Base-by-base conservation (phyloP, 768 basidiomycete genomes). In the Russula earlei region DNA sequence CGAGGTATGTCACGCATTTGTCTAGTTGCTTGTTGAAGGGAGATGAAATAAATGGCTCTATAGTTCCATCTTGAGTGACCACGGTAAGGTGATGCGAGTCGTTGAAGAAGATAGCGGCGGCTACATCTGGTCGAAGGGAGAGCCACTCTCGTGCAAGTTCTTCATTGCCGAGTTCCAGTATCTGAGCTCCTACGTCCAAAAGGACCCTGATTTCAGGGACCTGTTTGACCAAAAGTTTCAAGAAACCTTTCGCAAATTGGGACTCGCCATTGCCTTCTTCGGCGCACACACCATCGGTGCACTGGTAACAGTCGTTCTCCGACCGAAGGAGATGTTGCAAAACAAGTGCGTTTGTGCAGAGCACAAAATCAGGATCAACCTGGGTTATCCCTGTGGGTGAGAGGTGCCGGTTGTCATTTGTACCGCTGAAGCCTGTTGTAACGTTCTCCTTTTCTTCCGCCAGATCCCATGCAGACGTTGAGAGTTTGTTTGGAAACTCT, bases 161-260 rank as follows among this genome's bases (percentile, higher is more conserved):
- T 2, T 61, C 33, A 56, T 79, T 81, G 22, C 69, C 64, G 53
- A 78, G 66, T 42, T 81, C 79, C 9, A 81, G 66, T 67, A 82
- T 76, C 57, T 81, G 79, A 0, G 79, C 79, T 3, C 79, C 80
- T 12, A 81, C 78, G 42, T 81, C 79, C 15, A 81, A 64, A 19
- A 81, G 64, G 6, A 81, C 77, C 22, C 69, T 69, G 25, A 80
- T 68, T n/a, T 67, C 63, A 4, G 72, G 74, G 1, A 51, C 51
- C 58, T 76, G 70, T 0, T 53, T n/a, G 11, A 69, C 67, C 4
- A 81, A 17, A 9, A 19, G 67, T 53, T 1, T 61, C 15, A 19
- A 77, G 57, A 49, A 75, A 65, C 17, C 68, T 58, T 0, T 58
- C 24, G 56, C 58, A 4, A 31, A 46, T 25, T 49, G 40, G 10